These are phyloP conservation scores for Nicotiana otophora DNA, from an alignment of 257 asterid genomes.

Conservation along the genomic window DNA sequence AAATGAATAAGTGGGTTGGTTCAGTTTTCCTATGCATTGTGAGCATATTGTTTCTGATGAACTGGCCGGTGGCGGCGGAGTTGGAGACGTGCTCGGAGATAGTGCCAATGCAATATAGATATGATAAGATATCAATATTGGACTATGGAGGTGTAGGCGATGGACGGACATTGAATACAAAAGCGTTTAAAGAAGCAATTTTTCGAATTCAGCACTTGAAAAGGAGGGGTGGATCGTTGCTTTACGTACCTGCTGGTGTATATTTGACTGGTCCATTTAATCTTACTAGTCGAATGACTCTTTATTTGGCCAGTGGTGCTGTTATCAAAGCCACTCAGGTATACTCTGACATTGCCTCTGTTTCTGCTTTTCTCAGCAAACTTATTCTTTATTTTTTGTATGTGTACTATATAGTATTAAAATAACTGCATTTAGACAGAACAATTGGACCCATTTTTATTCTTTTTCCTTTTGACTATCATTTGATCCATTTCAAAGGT, in stretches of 20 bases:
- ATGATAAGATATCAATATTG: constrained; percentile 68
- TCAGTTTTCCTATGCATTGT: constrained; percentile 22
- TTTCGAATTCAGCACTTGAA: constrained; percentile 70
- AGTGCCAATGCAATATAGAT: constrained; percentile 71
- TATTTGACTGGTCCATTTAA: constrained; percentile 76
- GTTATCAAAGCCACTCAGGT: constrained; percentile 82
- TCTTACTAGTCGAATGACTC: constrained; percentile 93
- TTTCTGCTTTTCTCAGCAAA: background rate
- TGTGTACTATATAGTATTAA: background rate
- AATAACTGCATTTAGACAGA: background rate
- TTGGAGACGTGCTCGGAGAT: constrained; percentile 71
- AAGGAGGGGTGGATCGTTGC: constrained; percentile 83
- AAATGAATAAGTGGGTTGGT: constrained; percentile 20
- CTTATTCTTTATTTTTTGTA: background rate
- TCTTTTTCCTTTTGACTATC: background rate
- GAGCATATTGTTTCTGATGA: constrained; percentile 15
- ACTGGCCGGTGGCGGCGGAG: constrained; percentile 23
- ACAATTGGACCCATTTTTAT: background rate
- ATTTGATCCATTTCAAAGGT: background rate
- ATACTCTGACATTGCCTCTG: background rate
- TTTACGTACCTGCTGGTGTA: constrained; percentile 82
- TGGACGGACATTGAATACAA: constrained; percentile 74
- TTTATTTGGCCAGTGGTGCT: constrained; percentile 77
- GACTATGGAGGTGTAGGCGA: constrained; percentile 92
- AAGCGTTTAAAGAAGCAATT: constrained; percentile 76